A percentile compares a stretch with the other conserved stretches of the same genome.
Conservation (phyloP, 2,329 filamentous ascomycete genomes). For the Venturia aucupariae region DNA sequence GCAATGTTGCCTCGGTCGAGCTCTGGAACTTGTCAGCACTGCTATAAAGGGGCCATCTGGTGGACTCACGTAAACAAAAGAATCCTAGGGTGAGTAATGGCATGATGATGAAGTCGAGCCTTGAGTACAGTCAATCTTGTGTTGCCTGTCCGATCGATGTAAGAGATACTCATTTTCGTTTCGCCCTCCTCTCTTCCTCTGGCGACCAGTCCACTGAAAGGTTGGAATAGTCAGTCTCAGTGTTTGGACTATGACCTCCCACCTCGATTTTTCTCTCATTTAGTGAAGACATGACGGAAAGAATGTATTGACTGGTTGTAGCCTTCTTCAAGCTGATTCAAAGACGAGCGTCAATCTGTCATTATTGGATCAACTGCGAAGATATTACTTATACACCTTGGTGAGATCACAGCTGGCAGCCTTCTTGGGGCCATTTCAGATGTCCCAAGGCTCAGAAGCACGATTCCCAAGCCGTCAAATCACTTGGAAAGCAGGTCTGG, state of each 20-base stretch:
- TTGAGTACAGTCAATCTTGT: neutral
- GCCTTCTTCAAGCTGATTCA: neutral
- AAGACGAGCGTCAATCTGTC: neutral
- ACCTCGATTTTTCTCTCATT: neutral
- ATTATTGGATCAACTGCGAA: neutral
- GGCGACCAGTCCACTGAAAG: conserved; percentile 15
- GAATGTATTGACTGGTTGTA: neutral
- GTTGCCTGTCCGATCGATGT: neutral
- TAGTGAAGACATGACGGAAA: neutral
- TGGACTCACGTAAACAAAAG: conserved; percentile 20
- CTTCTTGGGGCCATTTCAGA: neutral
- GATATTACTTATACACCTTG: neutral
- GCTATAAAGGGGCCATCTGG: neutral
- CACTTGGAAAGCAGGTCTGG: too few species aligned
- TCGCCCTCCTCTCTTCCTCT: conserved; percentile 15
- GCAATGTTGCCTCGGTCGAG: conserved; percentile 24
- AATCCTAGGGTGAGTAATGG: conserved; percentile 22
- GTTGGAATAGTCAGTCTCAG: neutral
- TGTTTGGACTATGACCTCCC: neutral
- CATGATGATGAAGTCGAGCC: conserved; percentile 19
- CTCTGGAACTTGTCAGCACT: conserved; percentile 29
- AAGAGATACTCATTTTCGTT: conserved; percentile 15
- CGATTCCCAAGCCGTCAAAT: too few species aligned
- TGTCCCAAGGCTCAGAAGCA: too few species aligned
- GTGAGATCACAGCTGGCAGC: neutral